phyloP scores from a whole-genome alignment of 805 yeast species.

The Candida parachauliodes region DNA sequence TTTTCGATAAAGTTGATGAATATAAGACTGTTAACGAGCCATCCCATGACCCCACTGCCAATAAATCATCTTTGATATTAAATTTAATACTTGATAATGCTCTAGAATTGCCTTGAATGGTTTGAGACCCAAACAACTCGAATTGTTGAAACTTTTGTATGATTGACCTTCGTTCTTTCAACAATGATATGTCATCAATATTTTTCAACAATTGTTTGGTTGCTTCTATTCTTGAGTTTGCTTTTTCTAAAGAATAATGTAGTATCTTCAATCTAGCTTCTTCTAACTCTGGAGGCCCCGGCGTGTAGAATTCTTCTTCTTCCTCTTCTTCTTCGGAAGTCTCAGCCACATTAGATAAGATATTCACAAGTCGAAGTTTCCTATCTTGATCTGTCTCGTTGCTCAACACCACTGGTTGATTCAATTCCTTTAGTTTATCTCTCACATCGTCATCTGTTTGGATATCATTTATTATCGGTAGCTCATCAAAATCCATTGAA shows the following conservation, averaged over 20 bases:
- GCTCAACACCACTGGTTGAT: conserved; percentile 53
- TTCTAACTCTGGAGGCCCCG: conserved; percentile 57
- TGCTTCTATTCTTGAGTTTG: conserved; percentile 38
- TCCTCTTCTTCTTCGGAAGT: conserved; percentile 36
- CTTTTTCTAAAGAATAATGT: conserved; percentile 43
- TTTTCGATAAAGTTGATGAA: conserved; percentile 29
- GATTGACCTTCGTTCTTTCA: conserved; percentile 45
- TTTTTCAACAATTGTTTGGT: conserved; percentile 26
- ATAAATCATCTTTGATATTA: conserved; percentile 29
- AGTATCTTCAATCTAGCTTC: conserved; percentile 53
- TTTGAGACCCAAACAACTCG: conserved; percentile 63
- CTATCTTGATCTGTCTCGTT: conserved; percentile 63
- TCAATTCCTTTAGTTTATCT: conserved; percentile 40
- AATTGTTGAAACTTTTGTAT: conserved; percentile 28
- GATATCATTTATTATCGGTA: conserved; percentile 11
- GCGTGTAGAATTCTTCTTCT: conserved; percentile 83
- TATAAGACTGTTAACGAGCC: conserved; percentile 61
- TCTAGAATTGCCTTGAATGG: conserved; percentile 53
- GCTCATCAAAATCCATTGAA: conserved; percentile 10
- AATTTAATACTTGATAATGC: conserved; percentile 61
- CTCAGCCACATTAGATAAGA: conserved; percentile 9
- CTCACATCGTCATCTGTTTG: conserved; percentile 58
- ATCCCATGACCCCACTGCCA: conserved; percentile 82
- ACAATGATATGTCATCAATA: conserved; percentile 38
- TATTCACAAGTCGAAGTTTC: conserved; percentile 47